phyloP scores from a whole-genome alignment of 1,284 basidiomycete genomes.

The Calocybe gambosa region DNA sequence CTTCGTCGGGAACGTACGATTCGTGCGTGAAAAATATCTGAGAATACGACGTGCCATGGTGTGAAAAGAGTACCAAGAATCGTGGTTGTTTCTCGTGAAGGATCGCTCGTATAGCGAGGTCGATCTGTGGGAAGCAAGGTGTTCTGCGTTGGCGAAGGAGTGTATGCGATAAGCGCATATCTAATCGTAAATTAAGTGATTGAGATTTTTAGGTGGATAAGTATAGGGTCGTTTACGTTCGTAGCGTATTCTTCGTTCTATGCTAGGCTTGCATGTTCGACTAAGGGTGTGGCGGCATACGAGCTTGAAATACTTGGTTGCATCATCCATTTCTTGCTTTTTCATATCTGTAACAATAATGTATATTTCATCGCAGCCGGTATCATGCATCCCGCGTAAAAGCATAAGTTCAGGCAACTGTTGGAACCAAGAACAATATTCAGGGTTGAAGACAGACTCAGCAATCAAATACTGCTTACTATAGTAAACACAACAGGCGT shows the following conservation, averaged over 20 bases:
- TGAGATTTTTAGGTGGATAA: not conserved
- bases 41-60: slow-evolving; percentile 71
- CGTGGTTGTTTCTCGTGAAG: slow-evolving; percentile 66
- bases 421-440: not conserved
- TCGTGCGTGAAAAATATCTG: slow-evolving; percentile 71
- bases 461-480: slow-evolving; percentile 30
- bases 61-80: slow-evolving; percentile 69
- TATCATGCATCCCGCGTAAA: slow-evolving; percentile 70
- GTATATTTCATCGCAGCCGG: slow-evolving; percentile 67
- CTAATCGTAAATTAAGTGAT: slow-evolving; percentile 33
- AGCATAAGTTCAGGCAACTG: slow-evolving; percentile 73
- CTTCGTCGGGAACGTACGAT: slow-evolving; percentile 61
- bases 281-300: slow-evolving; percentile 58
- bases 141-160: slow-evolving; percentile 58
- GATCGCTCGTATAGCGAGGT: slow-evolving; percentile 65
- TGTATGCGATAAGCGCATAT: slow-evolving; percentile 60
- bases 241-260: slow-evolving; percentile 57
- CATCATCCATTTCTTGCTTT: slow-evolving; percentile 70
- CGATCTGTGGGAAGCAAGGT: slow-evolving; percentile 73
- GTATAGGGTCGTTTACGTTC: slow-evolving; percentile 39
- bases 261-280: slow-evolving; percentile 54
- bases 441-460: not conserved
- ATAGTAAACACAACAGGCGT: slow-evolving; percentile 75
- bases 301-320: slow-evolving; percentile 68
- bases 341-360: slow-evolving; percentile 73